phyloP scores from a whole-genome alignment of 78 protist genomes.

The Chrysochromulina parva region DNA sequence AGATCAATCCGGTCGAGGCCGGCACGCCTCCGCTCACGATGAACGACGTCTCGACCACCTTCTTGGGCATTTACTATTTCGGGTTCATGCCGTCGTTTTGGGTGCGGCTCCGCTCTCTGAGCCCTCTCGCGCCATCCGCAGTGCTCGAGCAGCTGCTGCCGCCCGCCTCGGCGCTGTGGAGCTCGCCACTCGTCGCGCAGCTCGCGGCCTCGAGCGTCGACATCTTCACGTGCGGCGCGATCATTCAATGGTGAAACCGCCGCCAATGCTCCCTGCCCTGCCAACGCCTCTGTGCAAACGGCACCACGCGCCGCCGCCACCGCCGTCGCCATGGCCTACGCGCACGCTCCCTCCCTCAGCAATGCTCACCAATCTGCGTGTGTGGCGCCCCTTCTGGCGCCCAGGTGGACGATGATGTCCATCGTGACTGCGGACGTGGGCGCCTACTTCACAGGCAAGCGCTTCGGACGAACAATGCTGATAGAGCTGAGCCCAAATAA shows the following conservation, averaged over 20 bases:
- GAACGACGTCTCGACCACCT: not conserved
- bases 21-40: not conserved
- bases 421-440: not conserved
- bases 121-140: not conserved
- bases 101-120: not conserved
- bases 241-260: not conserved
- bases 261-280: too few species aligned
- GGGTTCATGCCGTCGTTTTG: constrained; percentile 16
- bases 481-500: not conserved
- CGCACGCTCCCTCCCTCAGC: too few species aligned
- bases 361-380: too few species aligned
- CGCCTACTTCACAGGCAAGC: constrained; percentile 13
- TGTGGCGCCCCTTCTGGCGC: too few species aligned
- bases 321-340: too few species aligned
- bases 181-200: not conserved
- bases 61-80: constrained; percentile 7
- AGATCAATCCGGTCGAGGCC: not conserved
- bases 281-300: too few species aligned
- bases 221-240: not conserved
- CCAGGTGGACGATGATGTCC: not conserved
- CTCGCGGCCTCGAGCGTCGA: not conserved
- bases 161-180: not conserved
- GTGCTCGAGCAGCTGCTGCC: too few species aligned
- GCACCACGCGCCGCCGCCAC: too few species aligned
- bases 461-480: not conserved